Evolutionary conservation across 805 yeast genomes (phyloP).

Genomic region (Barnettozyma californica): DNA sequence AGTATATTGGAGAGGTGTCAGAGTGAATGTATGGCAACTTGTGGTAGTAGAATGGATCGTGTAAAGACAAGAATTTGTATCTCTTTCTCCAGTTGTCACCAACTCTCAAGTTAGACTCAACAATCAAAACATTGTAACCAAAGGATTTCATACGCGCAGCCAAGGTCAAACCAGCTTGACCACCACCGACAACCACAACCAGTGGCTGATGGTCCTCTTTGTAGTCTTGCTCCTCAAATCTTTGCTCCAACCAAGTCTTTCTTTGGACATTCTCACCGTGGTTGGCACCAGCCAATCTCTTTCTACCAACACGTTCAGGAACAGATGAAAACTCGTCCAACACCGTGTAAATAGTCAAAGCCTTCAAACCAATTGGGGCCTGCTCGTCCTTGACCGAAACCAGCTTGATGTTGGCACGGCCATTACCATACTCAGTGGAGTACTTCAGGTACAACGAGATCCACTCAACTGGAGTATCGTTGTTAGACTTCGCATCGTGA

Average conservation of each 20-base stretch:
- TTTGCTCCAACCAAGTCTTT: slow-evolving; percentile 34
- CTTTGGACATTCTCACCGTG: slow-evolving; percentile 36
- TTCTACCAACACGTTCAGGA: slow-evolving; percentile 30
- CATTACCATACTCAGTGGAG: slow-evolving; percentile 29
- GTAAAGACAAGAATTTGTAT: slow-evolving; percentile 39
- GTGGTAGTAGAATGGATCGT: slow-evolving; percentile 41
- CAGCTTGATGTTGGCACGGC: slow-evolving; percentile 30
- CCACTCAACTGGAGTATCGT: slow-evolving; percentile 32
- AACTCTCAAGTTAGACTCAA: slow-evolving; percentile 32
- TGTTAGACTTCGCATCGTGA: slow-evolving; percentile 24
- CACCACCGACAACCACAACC: slow-evolving; percentile 44
- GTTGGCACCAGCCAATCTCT: slow-evolving; percentile 32
- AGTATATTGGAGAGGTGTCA: slow-evolving; percentile 37
- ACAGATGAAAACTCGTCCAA: slow-evolving; percentile 29
- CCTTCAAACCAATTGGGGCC: slow-evolving; percentile 29
- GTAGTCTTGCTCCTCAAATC: slow-evolving; percentile 27
- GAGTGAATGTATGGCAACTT: slow-evolving; percentile 36
- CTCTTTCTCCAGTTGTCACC: slow-evolving; percentile 46
- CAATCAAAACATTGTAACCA: slow-evolving; percentile 36
- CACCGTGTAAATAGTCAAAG: slow-evolving; percentile 29
- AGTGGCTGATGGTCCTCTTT: slow-evolving; percentile 33
- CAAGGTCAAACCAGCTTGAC: slow-evolving; percentile 39
- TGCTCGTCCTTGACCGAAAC: slow-evolving; percentile 26
- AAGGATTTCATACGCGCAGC: slow-evolving; percentile 38
- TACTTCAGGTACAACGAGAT: slow-evolving; percentile 29